Percentiles rank a stretch among this genome's conserved stretches.
Conservation (phyloP, 257 asterid species). For the Penstemon barbatus region DNA sequence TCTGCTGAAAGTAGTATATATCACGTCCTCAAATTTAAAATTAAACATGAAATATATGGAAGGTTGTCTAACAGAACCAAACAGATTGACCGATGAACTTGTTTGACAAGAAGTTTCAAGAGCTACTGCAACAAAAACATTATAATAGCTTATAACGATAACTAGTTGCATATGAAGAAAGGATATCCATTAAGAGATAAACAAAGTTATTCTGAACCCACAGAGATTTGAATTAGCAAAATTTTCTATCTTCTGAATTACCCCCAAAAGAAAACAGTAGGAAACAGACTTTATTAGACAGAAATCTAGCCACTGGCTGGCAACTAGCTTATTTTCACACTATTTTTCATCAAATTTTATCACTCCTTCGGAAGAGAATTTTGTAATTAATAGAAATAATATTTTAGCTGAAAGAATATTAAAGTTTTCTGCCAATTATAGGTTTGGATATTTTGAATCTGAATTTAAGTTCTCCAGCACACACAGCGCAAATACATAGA, state of each 20-base stretch:
- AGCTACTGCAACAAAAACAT: constrained; percentile 14
- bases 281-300: too few relatives aligned
- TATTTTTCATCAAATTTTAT: background rate
- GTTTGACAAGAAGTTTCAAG: constrained; percentile 1
- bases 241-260: background rate
- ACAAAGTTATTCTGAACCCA: background rate
- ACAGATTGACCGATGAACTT: background rate
- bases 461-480: background rate
- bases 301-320: background rate
- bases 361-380: background rate
- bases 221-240: background rate
- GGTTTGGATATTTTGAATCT: background rate
- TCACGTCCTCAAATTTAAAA: background rate
- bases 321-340: constrained; percentile 2
- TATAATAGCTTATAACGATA: constrained; percentile 3
- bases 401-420: background rate
- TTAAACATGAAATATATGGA: too few relatives aligned
- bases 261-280: too few relatives aligned
- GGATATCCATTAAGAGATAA: background rate
- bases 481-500: background rate
- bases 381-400: background rate
- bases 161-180: background rate
- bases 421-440: too few relatives aligned
- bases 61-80: background rate
- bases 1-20: constrained; percentile 7